Evolutionary conservation across 441 rosid species (phyloP).

Genomic region (Lepidium campestre): DNA sequence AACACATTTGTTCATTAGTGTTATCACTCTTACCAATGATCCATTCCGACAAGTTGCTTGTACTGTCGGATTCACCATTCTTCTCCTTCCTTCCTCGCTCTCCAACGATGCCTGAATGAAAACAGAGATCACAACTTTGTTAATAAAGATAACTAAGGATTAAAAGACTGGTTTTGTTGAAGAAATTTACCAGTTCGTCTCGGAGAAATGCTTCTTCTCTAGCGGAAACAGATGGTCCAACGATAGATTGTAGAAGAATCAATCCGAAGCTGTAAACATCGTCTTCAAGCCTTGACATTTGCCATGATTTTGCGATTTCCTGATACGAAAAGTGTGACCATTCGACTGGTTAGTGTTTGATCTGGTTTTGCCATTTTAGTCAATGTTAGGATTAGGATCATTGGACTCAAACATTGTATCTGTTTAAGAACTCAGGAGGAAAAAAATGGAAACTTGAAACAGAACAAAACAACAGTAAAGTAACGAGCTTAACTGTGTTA

Average conservation of each 20-base stretch:
- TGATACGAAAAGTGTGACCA: neutral
- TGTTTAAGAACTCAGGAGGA: neutral
- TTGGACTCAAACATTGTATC: neutral
- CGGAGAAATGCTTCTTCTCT: conserved; percentile 85
- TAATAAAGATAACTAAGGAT: neutral
- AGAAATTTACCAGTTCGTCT: conserved; percentile 57
- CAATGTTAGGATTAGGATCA: neutral
- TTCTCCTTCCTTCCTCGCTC: conserved; percentile 80
- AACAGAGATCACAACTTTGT: neutral
- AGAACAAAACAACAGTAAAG: neutral
- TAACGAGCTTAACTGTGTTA: conserved; percentile 35
- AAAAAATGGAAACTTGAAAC: neutral
- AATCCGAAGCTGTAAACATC: conserved; percentile 93
- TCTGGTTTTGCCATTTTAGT: neutral
- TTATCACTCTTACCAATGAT: conserved; percentile 60
- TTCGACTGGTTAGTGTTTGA: neutral
- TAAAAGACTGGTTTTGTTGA: no score
- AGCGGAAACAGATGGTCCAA: conserved; percentile 62
- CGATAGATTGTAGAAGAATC: conserved; percentile 81
- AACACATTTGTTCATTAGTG: conserved; percentile 81
- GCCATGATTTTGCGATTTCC: conserved; percentile 36
- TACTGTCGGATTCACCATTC: conserved; percentile 77
- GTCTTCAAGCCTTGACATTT: conserved; percentile 56
- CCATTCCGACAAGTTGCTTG: conserved; percentile 74
- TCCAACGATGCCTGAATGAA: conserved; percentile 68